Percentiles rank a stretch among this genome's conserved stretches.
Evolutionary conservation across 108 stramenopile species (phyloP).

Genomic region (Licmophora abbreviata): DNA sequence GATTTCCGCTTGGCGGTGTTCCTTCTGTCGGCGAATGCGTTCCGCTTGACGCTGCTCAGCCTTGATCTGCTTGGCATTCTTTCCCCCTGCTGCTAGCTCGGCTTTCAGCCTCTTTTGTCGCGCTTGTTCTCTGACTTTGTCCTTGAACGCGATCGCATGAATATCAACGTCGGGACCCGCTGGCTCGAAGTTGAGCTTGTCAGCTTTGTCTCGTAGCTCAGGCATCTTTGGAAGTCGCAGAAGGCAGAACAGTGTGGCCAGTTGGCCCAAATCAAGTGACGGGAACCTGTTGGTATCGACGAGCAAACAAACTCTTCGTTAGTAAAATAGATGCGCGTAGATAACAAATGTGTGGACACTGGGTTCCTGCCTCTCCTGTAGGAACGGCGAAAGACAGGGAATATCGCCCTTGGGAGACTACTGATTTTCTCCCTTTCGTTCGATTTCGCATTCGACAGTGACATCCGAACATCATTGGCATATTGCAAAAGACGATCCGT

Average conservation of each 20-base stretch:
- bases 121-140: slow-evolving; percentile 84
- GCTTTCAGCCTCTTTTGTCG: slow-evolving; percentile 81
- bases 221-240: slow-evolving; percentile 97
- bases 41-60: slow-evolving; percentile 78
- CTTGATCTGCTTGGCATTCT: slow-evolving; percentile 87
- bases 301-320: slow-evolving; percentile 8
- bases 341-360: slow-evolving; percentile 48
- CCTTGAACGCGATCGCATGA: slow-evolving; percentile 77
- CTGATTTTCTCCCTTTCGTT: slow-evolving; percentile 36
- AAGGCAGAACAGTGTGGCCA: slow-evolving; percentile 89
- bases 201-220: slow-evolving; percentile 76
- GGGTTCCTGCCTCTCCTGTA: slow-evolving; percentile 50
- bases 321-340: slow-evolving; percentile 5
- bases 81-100: slow-evolving; percentile 81
- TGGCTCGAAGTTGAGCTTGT: slow-evolving; percentile 51
- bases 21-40: slow-evolving; percentile 46
- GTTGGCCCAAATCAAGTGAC: slow-evolving; percentile 78
- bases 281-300: slow-evolving; percentile 65
- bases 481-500: slow-evolving; percentile 10
- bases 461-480: slow-evolving; percentile 2
- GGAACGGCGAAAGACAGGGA: slow-evolving; percentile 32
- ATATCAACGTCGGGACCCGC: slow-evolving; percentile 79
- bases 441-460: slow-evolving; percentile 14
- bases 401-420: slow-evolving; percentile 40
- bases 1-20: slow-evolving; percentile 43